Conservation (phyloP, 1,284 basidiomycete genomes). For the Phlebopus sp. region DNA sequence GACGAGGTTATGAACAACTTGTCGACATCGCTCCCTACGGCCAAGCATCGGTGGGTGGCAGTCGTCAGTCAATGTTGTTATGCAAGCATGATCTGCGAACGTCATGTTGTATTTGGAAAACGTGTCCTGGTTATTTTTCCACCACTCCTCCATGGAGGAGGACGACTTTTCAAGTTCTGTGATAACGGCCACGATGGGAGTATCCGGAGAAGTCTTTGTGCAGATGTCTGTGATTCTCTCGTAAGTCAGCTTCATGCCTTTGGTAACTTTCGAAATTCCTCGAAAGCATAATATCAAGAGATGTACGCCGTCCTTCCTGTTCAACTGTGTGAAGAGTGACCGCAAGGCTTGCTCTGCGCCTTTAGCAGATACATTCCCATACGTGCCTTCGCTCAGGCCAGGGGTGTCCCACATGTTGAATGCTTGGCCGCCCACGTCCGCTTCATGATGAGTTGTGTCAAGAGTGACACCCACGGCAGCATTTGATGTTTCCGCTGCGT, state of each 20-base stretch:
- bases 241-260: constrained; percentile 29
- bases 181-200: constrained; percentile 28
- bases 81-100: constrained; percentile 31
- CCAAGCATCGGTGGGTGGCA: constrained; percentile 26
- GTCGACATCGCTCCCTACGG: constrained; percentile 19
- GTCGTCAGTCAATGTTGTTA: constrained; percentile 29
- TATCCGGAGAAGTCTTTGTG: constrained; percentile 14
- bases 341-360: constrained; percentile 27
- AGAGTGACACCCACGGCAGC: constrained; percentile 31
- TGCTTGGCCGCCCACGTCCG: constrained; percentile 16
- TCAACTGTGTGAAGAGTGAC: constrained; percentile 25
- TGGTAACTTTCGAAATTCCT: constrained; percentile 27
- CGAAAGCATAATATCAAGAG: constrained; percentile 33
- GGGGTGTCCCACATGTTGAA: constrained; percentile 35
- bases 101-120: constrained; percentile 20
- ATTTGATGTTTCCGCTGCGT: constrained; percentile 24
- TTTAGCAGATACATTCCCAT: constrained; percentile 25
- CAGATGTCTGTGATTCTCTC: constrained; percentile 24
- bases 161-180: constrained; percentile 36
- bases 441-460: constrained; percentile 24
- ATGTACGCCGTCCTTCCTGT: constrained; percentile 24
- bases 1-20: constrained; percentile 21
- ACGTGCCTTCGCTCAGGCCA: constrained; percentile 29
- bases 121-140: constrained; percentile 22
- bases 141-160: constrained; percentile 34